phyloP scores from a whole-genome alignment of 352 stramenopile species.

The Phytophthora gonapodyides region DNA sequence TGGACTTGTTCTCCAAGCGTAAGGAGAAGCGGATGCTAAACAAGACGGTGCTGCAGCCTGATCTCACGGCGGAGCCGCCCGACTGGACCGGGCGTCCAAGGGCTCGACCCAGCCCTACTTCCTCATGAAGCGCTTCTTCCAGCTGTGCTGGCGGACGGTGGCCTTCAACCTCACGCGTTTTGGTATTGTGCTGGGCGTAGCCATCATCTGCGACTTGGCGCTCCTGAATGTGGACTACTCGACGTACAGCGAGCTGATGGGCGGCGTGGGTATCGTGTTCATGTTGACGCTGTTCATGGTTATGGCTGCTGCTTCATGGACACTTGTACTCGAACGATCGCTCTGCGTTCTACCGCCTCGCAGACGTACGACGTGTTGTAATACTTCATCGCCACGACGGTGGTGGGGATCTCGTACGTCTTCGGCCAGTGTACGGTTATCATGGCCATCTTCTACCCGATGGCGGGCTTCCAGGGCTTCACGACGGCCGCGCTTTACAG shows the following conservation, averaged over 20 bases:
- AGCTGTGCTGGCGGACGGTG: constrained; percentile 34
- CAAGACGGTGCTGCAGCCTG: constrained; percentile 6
- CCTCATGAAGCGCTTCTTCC: constrained; percentile 39
- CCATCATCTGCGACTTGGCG: constrained; percentile 7
- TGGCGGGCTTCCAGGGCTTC: no score
- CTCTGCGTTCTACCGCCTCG: no score
- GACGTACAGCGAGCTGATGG: constrained; percentile 2
- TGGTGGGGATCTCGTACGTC: no score
- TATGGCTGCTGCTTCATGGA: no score
- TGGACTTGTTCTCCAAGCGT: constrained; percentile 18
- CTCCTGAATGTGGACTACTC: constrained; percentile 10
- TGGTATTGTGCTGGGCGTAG: neutral
- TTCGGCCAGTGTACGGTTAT: no score
- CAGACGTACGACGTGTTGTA: no score
- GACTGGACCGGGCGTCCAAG: constrained; percentile 11
- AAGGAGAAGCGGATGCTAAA: constrained; percentile 12
- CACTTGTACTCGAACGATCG: no score
- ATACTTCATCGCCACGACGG: no score
- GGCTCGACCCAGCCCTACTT: constrained; percentile 28
- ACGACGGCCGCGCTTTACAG: no score
- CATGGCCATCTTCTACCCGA: no score
- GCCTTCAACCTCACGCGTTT: constrained; percentile 57
- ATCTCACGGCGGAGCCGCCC: neutral
- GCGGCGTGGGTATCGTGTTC: constrained; percentile 53
- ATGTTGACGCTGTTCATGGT: no score